These are phyloP conservation scores for Amanita muscaria DNA, from an alignment of 768 basidiomycete species.

Conservation along the genomic window DNA sequence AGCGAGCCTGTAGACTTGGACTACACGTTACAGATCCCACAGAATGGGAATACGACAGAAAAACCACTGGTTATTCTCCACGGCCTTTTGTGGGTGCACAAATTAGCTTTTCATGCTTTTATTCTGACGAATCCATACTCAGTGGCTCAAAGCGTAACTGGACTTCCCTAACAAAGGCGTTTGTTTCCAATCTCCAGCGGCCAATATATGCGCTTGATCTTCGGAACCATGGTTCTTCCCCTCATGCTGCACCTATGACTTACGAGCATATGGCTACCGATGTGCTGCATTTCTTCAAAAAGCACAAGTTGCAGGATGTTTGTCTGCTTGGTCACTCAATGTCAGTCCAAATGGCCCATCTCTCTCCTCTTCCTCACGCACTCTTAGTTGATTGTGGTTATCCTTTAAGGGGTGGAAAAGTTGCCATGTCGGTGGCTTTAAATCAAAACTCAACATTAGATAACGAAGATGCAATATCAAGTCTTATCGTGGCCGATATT, in stretches of 20 bases:
- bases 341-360: constrained; percentile 32
- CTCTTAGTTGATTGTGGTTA: constrained; percentile 1
- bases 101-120: background rate
- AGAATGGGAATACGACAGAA: constrained; percentile 6
- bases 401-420: constrained; percentile 73
- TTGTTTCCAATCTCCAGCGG: constrained; percentile 52
- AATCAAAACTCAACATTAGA: constrained; percentile 18
- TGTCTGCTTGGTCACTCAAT: constrained; percentile 87
- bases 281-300: constrained; percentile 55
- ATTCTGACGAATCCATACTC: background rate
- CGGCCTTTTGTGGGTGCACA: constrained; percentile 7
- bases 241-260: constrained; percentile 63
- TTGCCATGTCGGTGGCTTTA: constrained; percentile 64
- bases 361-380: background rate
- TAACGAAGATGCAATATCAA: constrained; percentile 36
- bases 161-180: constrained; percentile 69
- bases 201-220: constrained; percentile 78
- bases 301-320: constrained; percentile 46
- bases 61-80: constrained; percentile 7
- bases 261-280: constrained; percentile 78
- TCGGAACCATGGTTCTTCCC: constrained; percentile 84
- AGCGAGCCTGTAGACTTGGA: constrained; percentile 4
- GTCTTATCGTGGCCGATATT: constrained; percentile 76
- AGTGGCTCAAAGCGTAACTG: constrained; percentile 91
- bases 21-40: background rate